Base-by-base conservation (phyloP, 345 rosid genomes). In the Cardiospermum halicacabum region DNA sequence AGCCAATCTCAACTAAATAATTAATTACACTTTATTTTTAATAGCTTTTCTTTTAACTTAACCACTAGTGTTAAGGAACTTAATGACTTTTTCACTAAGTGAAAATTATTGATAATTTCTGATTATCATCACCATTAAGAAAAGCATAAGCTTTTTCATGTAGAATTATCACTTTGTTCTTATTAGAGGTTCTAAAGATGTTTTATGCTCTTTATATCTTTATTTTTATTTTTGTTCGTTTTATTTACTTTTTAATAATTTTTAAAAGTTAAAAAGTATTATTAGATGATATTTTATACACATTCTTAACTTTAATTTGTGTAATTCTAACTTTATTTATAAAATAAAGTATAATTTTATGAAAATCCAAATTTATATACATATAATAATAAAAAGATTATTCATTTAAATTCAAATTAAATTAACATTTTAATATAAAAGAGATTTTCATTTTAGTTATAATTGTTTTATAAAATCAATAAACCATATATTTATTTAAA, bases 1-100 rank as follows among this genome's bases (percentile, higher is more conserved):
- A 77, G 61, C 60, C 58, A 31, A 21, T 22, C 26, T 51, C 45
- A 67, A 71, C 26, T 53, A 59, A 25, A 32, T 47, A 47, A 47
- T 28, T 43, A 56, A 45, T 54, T 28, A 34, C 47, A 54, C 32
- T 51, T 55, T 65, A 39, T 32, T 15, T 70, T 67, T 53, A 58
- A n/a, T n/a, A 51, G 50, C 26, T 71, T 4, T 45, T 1, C 50
- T n/a, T 21, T 45, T n/a, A 18, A 6, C 39, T 11, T 34, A 34
- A 34, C 39, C 39, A 5, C 39, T 34, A 2, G 39, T 34, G 39
- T 34, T 34, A 34, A 34, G 39, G 39, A 34, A 34, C 39, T 34
- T 34, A 34, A 34, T n/a, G 49, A 43, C 21, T 7, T 47, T 43
- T 47, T 13, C 51, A 47, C 51, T 47, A 16, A n/a, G 11, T 47